Evolutionary conservation across 495 filamentous ascomycete species (phyloP).

Genomic region (Penicillium crystallinum): DNA sequence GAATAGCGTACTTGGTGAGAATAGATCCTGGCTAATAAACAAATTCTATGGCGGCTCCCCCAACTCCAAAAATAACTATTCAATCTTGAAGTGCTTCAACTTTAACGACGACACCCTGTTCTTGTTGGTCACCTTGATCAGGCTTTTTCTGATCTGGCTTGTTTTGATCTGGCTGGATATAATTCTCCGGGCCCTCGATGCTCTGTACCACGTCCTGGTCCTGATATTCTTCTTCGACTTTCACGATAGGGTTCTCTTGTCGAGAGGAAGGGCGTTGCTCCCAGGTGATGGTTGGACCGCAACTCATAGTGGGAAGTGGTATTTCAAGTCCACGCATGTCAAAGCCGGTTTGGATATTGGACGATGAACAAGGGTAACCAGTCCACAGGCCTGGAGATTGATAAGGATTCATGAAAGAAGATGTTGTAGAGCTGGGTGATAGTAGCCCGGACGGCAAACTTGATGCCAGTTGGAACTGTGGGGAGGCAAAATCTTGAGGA

Average conservation of each 20-base stretch:
- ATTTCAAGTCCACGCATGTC: neutral
- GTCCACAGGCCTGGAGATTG: neutral
- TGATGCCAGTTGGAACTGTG: neutral
- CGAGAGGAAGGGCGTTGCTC: neutral
- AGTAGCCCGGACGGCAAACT: neutral
- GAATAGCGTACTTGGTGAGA: too few species aligned
- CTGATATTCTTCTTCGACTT: neutral
- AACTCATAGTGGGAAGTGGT: neutral
- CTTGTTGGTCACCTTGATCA: neutral
- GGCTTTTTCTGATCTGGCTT: neutral
- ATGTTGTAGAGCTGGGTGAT: neutral
- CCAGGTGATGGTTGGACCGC: neutral
- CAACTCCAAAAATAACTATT: neutral
- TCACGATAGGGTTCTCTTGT: neutral
- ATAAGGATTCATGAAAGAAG: neutral
- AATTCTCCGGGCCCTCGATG: neutral
- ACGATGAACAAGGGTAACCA: neutral
- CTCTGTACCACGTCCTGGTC: neutral
- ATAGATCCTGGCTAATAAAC: too few species aligned
- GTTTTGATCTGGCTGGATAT: neutral
- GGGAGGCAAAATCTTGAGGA: slow-evolving; percentile 1
- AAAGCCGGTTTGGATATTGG: neutral
- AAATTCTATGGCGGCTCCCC: too few species aligned
- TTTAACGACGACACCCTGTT: neutral
- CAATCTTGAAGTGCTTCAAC: neutral